Base-by-base conservation (phyloP, 345 rosid genomes). In the Pistacia atlantica region DNA sequence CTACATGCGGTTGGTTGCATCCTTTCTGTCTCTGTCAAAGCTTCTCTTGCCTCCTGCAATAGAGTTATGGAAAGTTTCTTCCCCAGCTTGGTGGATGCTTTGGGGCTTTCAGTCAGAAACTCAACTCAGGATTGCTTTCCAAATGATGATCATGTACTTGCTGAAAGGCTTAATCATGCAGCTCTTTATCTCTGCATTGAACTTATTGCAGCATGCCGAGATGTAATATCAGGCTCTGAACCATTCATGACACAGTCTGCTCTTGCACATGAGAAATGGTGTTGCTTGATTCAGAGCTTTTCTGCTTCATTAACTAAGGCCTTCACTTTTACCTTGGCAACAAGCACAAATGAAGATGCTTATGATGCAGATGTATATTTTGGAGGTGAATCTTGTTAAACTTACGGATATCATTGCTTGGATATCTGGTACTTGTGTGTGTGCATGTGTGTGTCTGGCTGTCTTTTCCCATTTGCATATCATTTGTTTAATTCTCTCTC, bases 161-260 rank as follows among this genome's bases (percentile, higher is more conserved):
- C 84, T n/a, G 82, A 76, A 69, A 82, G 78, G 79, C 81, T 78
- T 75, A 80, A 83, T 81, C 84, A 85, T 59, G 98, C 95, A 74
- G 89, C 90, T 77, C 85, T 91, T 78, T 90, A 86, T 85, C 90
- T 96, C 64, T 84, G 88, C 82, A 77, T 87, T 45, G 87, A 87
- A 78, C 90, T 96, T 77, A 93, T 93, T 77, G 82, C 80, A 79
- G 92, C 97, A 73, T 87, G 89, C 74, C 87, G 88, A 86, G 92
- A 95, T 77, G 80, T 89, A 81, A 73, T 65, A 69, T 49, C 76
- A 51, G 81, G 71, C 75, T 78, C 84, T 38, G 80, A 75, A 64
- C 77, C 79, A 72, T 77, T 45, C 57, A 52, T 65, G 55, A 67
- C 78, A 51, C 75, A 70, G 59, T 64, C 81, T 79, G 57, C 42